Percentiles rank a stretch among this genome's conserved stretches.
Conservation (phyloP, 2,329 filamentous ascomycete species). For the Xylariaceae sp. region DNA sequence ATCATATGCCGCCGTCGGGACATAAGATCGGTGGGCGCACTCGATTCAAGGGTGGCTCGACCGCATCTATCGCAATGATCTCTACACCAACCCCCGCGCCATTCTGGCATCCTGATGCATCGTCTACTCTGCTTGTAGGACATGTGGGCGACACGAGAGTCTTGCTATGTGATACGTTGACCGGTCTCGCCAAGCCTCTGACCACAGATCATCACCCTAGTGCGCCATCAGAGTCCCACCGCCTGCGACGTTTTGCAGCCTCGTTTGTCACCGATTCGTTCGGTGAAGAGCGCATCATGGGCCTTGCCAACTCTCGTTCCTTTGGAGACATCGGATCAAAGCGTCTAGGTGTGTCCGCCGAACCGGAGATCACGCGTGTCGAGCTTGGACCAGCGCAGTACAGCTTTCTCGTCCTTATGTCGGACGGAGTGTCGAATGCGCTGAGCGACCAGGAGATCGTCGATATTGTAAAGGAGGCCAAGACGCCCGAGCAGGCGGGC, state of each 20-base stretch:
- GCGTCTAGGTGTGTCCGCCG: constrained; percentile 86
- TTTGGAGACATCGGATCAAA: constrained; percentile 93
- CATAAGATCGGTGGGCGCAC: constrained; percentile 65
- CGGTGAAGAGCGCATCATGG: constrained; percentile 90
- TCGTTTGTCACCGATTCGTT: constrained; percentile 92
- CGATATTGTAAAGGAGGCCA: constrained; percentile 89
- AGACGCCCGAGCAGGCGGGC: constrained; percentile 81
- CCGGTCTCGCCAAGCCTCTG: constrained; percentile 71
- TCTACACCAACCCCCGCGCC: constrained; percentile 87
- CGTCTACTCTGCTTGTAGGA: constrained; percentile 76
- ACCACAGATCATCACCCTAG: constrained; percentile 91
- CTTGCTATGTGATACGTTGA: constrained; percentile 79
- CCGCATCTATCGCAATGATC: constrained; percentile 82
- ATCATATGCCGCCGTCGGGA: constrained; percentile 48
- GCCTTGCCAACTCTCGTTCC: constrained; percentile 86
- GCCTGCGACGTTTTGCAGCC: constrained; percentile 77
- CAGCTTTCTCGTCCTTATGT: constrained; percentile 81
- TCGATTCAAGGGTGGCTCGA: constrained; percentile 90
- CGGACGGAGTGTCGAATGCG: constrained; percentile 82
- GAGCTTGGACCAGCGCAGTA: constrained; percentile 81
- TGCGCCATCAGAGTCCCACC: constrained; percentile 74
- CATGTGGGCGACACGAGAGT: constrained; percentile 94
- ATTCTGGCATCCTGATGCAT: constrained; percentile 89
- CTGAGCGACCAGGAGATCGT: constrained; percentile 92
- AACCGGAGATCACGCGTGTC: constrained; percentile 78